Evolutionary conservation across 331 rosid genomes (phyloP), one percentile per base, ranked within the genome.

Genomic region (Malus hybrid): DNA sequence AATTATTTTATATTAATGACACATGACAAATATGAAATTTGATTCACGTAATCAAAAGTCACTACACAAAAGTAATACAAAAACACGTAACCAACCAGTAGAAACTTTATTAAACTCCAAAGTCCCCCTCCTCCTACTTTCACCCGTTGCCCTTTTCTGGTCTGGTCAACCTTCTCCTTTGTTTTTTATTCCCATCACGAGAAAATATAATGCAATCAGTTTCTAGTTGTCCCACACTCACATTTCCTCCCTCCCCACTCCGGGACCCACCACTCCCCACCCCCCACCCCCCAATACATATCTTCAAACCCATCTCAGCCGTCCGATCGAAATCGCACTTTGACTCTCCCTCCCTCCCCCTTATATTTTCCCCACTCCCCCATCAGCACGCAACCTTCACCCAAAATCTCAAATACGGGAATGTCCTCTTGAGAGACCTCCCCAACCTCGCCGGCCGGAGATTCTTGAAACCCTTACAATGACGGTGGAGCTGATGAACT

Each of bases 401-500:
- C 62, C 73, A n/a, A 80, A 50, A 65, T 77, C 69, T 78, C 48
- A 12, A 44, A 11, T 11, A 10, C 50, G 14, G 15, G 15, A 10
- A 44, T 44, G 50, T 44, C 50, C 15, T 44, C 50, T 44, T 44
- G 50, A 44, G 50, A 44, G 15, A 44, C 50, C 50, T 44, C 50
- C 50, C 50, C 50, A 44, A 44, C 5, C 15, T 44, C 50, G 15
- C 50, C 50, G 15, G 15, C 50, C 50, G 50, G 50, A 44, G 15
- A 44, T 44, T 44, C 50, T 44, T 0, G 50, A 44, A 44, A 44
- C 15, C 50, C 50, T 10, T 29, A 8, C 29, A 18, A 89, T 91
- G 96, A 87, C 92, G 61, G 88, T 92, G 80, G 96, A 92, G 67
- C 79, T 90, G 7, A 82, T 90, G 92, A 46, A 83, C 1, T 92